Percentiles rank a stretch among this genome's conserved stretches.
These are phyloP conservation scores for Torulaspora globosa DNA, from an alignment of 1,139 yeast genomes.

Conservation along the genomic window DNA sequence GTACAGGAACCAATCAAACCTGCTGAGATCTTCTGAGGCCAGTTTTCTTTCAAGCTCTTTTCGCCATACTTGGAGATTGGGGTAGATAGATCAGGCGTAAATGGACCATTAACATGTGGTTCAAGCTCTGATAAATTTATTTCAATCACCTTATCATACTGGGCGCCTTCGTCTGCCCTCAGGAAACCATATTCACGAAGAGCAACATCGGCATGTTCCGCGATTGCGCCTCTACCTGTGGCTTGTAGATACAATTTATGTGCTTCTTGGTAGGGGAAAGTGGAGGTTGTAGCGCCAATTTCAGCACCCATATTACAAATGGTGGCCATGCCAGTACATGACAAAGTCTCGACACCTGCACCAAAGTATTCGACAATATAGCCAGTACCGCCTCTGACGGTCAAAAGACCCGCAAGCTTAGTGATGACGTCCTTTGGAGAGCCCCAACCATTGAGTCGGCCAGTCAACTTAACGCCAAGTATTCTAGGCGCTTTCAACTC, in stretches of 20 bases:
- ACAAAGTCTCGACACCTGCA: conserved; percentile 77
- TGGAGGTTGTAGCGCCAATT: conserved; percentile 95
- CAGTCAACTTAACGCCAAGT: conserved; percentile 87
- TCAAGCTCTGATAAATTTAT: conserved; percentile 70
- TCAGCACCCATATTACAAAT: conserved; percentile 99
- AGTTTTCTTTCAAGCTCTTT: conserved; percentile 59
- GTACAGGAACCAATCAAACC: conserved; percentile 98
- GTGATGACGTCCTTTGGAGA: conserved; percentile 96
- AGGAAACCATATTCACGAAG: conserved; percentile 58
- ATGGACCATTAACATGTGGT: conserved; percentile 92
- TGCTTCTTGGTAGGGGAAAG: conserved; percentile 91
- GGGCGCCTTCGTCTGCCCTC: conserved; percentile 74
- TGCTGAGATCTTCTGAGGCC: conserved; percentile 81
- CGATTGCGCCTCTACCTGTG: conserved; percentile 78
- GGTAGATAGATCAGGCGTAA: conserved; percentile 90
- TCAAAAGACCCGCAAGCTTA: conserved; percentile 78
- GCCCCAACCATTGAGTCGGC: conserved; percentile 83
- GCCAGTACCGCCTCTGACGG: conserved; percentile 98
- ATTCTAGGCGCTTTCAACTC: conserved; percentile 95
- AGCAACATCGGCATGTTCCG: conserved; percentile 70
- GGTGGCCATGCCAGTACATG: conserved; percentile 99
- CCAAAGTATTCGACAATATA: conserved; percentile 94
- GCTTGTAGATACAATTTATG: conserved; percentile 76
- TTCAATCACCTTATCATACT: conserved; percentile 80
- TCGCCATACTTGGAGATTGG: conserved; percentile 70